Evolutionary conservation across 23 red algal genomes (phyloP).

Genomic region (Pyropia haitanensis): DNA sequence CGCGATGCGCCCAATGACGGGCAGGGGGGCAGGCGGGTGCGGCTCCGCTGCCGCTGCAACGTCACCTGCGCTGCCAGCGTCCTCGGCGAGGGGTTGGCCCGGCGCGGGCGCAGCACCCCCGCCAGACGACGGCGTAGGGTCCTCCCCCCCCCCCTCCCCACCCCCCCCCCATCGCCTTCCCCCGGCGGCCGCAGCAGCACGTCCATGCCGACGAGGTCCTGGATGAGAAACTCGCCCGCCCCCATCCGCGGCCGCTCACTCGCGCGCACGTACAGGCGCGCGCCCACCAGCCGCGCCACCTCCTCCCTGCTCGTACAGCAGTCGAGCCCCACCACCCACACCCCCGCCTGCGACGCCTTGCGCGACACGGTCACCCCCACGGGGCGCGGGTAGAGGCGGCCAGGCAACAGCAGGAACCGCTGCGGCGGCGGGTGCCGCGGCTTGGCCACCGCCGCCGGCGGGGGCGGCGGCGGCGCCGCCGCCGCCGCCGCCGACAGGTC

Average conservation of each 20-base stretch:
- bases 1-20: slow-evolving; percentile 37
- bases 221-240: slow-evolving; percentile 40
- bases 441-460: slow-evolving; percentile 1
- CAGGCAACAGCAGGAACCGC: slow-evolving; percentile 60
- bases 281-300: slow-evolving; percentile 22
- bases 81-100: too few relatives aligned
- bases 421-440: slow-evolving; percentile 6
- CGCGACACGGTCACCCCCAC: slow-evolving; percentile 27
- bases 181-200: slow-evolving; percentile 6
- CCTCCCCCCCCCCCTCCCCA: too few relatives aligned
- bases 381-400: slow-evolving; percentile 65
- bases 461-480: too few relatives aligned
- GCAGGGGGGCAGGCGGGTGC: too few relatives aligned
- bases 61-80: too few relatives aligned
- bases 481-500: too few relatives aligned
- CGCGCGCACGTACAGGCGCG: slow-evolving; percentile 37
- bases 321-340: slow-evolving; percentile 36
- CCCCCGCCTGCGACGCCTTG: slow-evolving; percentile 52
- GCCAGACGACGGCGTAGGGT: too few relatives aligned
- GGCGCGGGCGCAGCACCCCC: too few relatives aligned
- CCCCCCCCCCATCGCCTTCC: too few relatives aligned
- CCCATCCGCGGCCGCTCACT: slow-evolving; percentile 31
- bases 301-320: slow-evolving; percentile 8
- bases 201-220: slow-evolving; percentile 32
- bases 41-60: too few relatives aligned